Conservation (phyloP, 2,329 filamentous ascomycete species). For the Beauveria caledonica region DNA sequence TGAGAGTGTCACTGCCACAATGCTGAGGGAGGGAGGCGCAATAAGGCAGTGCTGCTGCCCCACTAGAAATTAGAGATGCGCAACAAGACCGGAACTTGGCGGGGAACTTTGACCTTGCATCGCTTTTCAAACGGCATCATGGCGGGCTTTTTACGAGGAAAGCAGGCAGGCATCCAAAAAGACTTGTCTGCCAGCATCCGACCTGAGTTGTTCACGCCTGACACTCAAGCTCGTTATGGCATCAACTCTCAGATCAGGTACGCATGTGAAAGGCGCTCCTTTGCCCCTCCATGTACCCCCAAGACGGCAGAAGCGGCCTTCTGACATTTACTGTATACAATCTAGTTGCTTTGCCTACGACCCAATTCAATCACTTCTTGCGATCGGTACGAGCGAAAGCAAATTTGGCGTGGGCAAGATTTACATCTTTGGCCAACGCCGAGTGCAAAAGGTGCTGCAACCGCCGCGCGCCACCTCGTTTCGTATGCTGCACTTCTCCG, state of each 20-base stretch:
- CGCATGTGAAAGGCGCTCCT: constrained; percentile 9
- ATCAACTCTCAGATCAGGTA: constrained; percentile 69
- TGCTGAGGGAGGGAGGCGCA: no score
- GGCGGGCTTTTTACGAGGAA: constrained; percentile 82
- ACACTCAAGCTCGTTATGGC: constrained; percentile 76
- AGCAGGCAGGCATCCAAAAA: constrained; percentile 86
- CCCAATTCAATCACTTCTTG: constrained; percentile 85
- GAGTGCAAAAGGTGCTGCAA: constrained; percentile 67
- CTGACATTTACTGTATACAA: constrained; percentile 14
- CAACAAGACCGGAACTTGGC: background rate
- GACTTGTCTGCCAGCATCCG: constrained; percentile 79
- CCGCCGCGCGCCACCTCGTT: constrained; percentile 68
- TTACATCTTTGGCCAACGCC: constrained; percentile 76
- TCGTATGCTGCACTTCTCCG: constrained; percentile 72
- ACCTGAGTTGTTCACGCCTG: constrained; percentile 69
- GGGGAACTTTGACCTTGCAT: constrained; percentile 8
- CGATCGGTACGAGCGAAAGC: constrained; percentile 82
- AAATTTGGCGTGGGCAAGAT: constrained; percentile 80
- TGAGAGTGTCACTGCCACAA: background rate
- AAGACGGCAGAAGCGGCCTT: no score
- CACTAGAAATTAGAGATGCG: constrained; percentile 2
- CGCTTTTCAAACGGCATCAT: constrained; percentile 36
- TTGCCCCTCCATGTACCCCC: constrained; percentile 3
- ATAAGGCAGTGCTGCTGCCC: background rate
- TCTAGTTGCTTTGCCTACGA: constrained; percentile 80